Base-by-base conservation (phyloP, 202 grass and related monocot genomes). In the Schoenoplectus tabernaemontani region DNA sequence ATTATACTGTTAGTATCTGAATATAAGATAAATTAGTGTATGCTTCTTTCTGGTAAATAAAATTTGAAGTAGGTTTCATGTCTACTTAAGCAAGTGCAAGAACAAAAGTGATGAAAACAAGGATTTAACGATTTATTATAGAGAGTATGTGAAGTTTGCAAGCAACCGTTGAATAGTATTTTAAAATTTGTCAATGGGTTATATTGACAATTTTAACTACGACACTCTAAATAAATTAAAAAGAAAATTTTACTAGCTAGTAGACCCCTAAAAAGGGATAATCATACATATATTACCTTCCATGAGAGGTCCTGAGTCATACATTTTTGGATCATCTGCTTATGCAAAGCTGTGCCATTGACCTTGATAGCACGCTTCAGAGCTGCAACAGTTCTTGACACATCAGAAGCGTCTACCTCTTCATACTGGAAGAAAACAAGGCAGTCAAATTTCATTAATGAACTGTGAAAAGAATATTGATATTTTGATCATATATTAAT, bases 231-330 rank as follows among this genome's bases (percentile, higher is more conserved):
- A n/a, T n/a, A n/a, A n/a, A n/a, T n/a, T n/a, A n/a, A n/a, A n/a
- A n/a, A n/a, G n/a, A n/a, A n/a, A n/a, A n/a, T n/a, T n/a, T n/a
- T n/a, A n/a, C n/a, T n/a, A n/a, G n/a, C n/a, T n/a, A n/a, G 36
- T 17, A 17, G n/a, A 64, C 13, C 8, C 7, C 8, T 15, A 1
- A 3, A 51, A 51, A 3, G 12, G 17, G 13, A 51, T 16, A 17
- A 51, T 51, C 9, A n/a, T n/a, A n/a, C n/a, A n/a, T n/a, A 20
- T 66, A 10, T 33, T 81, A 92, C 93, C 93, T 92, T 96, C 89
- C 93, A 96, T 37, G 93, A 96, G 74, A 96, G 84, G 70, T 96
- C 93, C 79, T 77, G 87, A 3, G 76, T 76, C 89, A 96, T 96
- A 76, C 87, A 92, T 57, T 88, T 92, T 82, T 85, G 79, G 38